Base-by-base conservation (phyloP, 306 rosid genomes). In the Quercus cerris region DNA sequence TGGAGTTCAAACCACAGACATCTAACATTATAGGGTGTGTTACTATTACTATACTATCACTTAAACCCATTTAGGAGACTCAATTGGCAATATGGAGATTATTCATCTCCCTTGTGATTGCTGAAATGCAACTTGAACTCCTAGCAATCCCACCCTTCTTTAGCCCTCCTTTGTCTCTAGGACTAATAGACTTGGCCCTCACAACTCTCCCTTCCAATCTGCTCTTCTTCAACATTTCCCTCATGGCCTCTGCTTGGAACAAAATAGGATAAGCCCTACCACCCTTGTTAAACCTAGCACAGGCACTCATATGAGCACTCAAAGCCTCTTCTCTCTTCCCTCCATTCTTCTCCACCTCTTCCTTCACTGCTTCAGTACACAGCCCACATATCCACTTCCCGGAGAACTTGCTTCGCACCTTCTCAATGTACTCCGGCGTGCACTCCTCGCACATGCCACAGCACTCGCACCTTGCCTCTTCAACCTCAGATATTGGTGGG, bases 371-470 rank as follows among this genome's bases (percentile, higher is more conserved):
- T 86, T 91, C 98, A 0, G 93, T 6, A 46, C 99, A 96, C 71
- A 93, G 80, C 38, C 99, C 99, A 5, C 99, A 96, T 61, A 93
- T 91, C 83, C 83, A 90, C 74, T 93, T 93, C 57, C 99, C 97
- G 0, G 62, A 27, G 86, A 86, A 90, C 86, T 88, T 96, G n/a
- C 78, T 83, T 0, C 98, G 84, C 64, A 90, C 88, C 1, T 87
- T 84, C 5, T 86, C 93, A 6, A 93, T 89, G 92, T 93, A 96
- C 88, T 91, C 97, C 0, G 80, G 87, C 18, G 99, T 96, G 88
- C 93, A 93, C 90, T 96, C 99, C 83, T 96, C 97, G 25, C 86
- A 80, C 97, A 96, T 96, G 4, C 99, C 98, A 56, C 99, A 96
- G 22, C 99, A 96, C 85, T 96, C 99, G 20, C 99, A 96, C 82